Evolutionary conservation across 2,329 filamentous ascomycete genomes (phyloP), one percentile per base, ranked within the genome.

Genomic region (Pseudonectria foliicola): DNA sequence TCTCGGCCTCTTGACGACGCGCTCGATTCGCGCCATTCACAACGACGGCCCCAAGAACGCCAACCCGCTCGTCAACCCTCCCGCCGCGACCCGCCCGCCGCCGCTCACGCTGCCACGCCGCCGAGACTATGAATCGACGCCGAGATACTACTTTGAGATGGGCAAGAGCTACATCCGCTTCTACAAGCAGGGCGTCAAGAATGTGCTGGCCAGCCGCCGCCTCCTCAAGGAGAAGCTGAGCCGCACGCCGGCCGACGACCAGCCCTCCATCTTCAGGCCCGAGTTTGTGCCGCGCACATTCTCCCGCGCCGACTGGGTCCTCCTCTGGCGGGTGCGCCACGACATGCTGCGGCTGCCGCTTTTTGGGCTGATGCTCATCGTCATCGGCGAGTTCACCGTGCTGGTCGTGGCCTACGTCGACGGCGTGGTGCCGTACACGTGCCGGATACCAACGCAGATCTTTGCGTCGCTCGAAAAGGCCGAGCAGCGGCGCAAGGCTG

Each of bases 301-400:
- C 27, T 79, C 76, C 4, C 75, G 88, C 26, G 71, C 78, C 1
- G 75, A 85, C 42, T 82, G 81, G 62, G 80, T 89, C 45, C 71
- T 94, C 2, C 60, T 83, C 33, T 65, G 66, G 40, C 75, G 90
- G 39, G 80, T 79, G 27, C 66, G 68, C 27, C 74, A 83, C 50
- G 92, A 96, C 57, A 63, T 86, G 29, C 64, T 76, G n/a, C 80
- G 87, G 15, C 68, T 95, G 34, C 86, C 89, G 0, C 59, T 84
- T 2, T 95, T 98, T 56, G 80, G 68, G 0, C 42, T 94, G 3
- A 64, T 95, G 32, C 69, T 95, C 6, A 51, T 90, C 1, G 43
- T 94, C 12, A 85, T 84, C 55, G 90, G 88, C 16, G 90, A 96
- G 61, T 82, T 94, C 62, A 85, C 89, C 2, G 87, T 89, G 0